Evolutionary conservation across 2,329 filamentous ascomycete species (phyloP), one percentile per base, ranked within the genome.

Genomic region (Gyromitra esculenta): DNA sequence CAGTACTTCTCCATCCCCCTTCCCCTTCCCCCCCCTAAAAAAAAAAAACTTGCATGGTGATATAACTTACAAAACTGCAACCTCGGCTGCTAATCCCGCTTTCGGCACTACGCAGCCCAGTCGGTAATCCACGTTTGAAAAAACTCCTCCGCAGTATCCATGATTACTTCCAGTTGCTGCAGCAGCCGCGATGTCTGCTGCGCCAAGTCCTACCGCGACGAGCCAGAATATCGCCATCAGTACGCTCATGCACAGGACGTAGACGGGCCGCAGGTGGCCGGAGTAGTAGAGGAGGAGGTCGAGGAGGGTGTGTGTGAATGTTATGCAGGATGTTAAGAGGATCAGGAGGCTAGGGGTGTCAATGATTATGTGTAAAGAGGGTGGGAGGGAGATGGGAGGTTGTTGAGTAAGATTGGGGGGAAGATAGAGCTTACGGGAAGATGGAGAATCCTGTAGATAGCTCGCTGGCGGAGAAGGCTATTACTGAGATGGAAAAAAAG

Each of bases 191-290:
- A 70, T 45, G 21, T 75, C 57, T 7, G 48, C 57, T 6, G 41
- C 65, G 7, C 64, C 50, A 11, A 70, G 15, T 1, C 56, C 57
- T 37, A 70, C 25, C 11, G 64, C 48, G 11, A 45, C 18, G 25
- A 74, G 13, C 70, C 70, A 74, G 48, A 62, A 45, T 6, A 64
- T 7, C 21, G 69, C 3, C 70, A 77, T 77, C 31, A 77, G 69
- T 6, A 67, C 52, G 8, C 62, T 57, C 63, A 74, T 74, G 37
- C 56, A 57, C 15, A 77, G 41, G 21, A 48, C 64, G 25, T 77
- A 77, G 3, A 69, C 48, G 9, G 74, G 74, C 6, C 25, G 41
- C 25, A 77, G 56, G 21, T 69, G 50, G 5, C 25, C 57, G 21
- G 60, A 63, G 31, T 64, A 7, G 48, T 59, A 77, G 13, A 77